phyloP scores from a whole-genome alignment of 768 basidiomycete genomes.

The Suillus placidus region DNA sequence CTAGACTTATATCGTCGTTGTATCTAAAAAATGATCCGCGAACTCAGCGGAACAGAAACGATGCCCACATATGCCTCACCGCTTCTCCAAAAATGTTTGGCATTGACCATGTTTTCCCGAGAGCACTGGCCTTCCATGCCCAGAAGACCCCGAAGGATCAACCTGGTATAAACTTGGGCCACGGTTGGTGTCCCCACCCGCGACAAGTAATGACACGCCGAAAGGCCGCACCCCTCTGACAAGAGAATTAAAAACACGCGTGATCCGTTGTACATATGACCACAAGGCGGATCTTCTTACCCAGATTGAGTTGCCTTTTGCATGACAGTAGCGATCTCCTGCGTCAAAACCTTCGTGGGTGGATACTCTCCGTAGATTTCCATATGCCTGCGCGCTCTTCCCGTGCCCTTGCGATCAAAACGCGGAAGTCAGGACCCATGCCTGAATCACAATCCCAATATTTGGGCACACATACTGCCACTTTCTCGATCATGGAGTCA shows the following conservation, averaged over 20 bases:
- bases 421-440: slow-evolving; percentile 98
- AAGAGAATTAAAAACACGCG: slow-evolving; percentile 34
- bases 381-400: slow-evolving; percentile 98
- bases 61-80: slow-evolving; percentile 54
- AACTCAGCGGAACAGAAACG: slow-evolving; percentile 20
- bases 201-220: slow-evolving; percentile 95
- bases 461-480: slow-evolving; percentile 97
- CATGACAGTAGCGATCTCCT: slow-evolving; percentile 98
- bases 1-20: slow-evolving; percentile 98
- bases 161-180: slow-evolving; percentile 98
- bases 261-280: slow-evolving; percentile 15
- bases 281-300: slow-evolving; percentile 50
- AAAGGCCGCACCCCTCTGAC: slow-evolving; percentile 96
- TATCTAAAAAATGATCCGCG: slow-evolving; percentile 64
- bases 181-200: slow-evolving; percentile 94
- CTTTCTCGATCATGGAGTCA: slow-evolving; percentile 97
- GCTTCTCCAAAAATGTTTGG: slow-evolving; percentile 98
- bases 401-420: slow-evolving; percentile 92
- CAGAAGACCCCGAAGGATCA: slow-evolving; percentile 97
- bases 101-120: slow-evolving; percentile 99
- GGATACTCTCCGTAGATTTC: slow-evolving; percentile 99
- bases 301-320: slow-evolving; percentile 99
- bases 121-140: slow-evolving; percentile 99
- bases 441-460: slow-evolving; percentile 98
- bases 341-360: slow-evolving; percentile 92